Evolutionary conservation across 2,329 filamentous ascomycete species (phyloP), one percentile per base, ranked within the genome.

Genomic region (Neofusicoccum sp.): DNA sequence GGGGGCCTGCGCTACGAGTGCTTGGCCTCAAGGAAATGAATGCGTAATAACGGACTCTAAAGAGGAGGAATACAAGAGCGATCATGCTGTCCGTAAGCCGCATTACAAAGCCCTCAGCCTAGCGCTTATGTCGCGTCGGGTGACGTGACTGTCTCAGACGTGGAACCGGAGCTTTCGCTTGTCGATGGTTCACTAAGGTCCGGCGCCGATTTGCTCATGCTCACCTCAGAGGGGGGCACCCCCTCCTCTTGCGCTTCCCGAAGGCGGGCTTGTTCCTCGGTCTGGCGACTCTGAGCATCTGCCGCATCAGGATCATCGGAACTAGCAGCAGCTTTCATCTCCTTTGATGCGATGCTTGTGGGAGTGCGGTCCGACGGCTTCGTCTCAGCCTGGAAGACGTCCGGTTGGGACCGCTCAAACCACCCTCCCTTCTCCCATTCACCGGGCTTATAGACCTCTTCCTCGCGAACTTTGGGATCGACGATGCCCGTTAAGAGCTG

Each of bases 381-480:
- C 0, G 78, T 80, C 6, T 72, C 62, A 1, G 73, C 76, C 7
- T 73, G 70, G 3, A 72, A 72, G 0, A 74, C 65, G 60, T 73
- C 71, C 58, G 73, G 68, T 60, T 76, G 70, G 4, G 68, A 70
- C n/a, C 70, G 66, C 14, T 78, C 73, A 65, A 96, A 95, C 91
- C 91, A 96, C 1, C 92, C 92, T 3, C 92, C 92, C n/a, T 80
- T 78, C 67, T 96, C 91, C 92, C 91, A 96, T 47, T 86, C 73
- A 0, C 91, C 91, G 2, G 85, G 79, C 45, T 80, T 74, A 69
- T 96, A 96, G 0, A 92, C 70, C 66, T 85, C 87, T n/a, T 79
- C 73, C 16, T 82, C 74, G 16, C 90, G 82, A 0, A 82, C 76
- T 0, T 82, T 75, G 0, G 82, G 76, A 47, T 90, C 82, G 2